phyloP scores from a whole-genome alignment of 192 early-diverging fungal genomes.

The Backusella parvicylindrica region DNA sequence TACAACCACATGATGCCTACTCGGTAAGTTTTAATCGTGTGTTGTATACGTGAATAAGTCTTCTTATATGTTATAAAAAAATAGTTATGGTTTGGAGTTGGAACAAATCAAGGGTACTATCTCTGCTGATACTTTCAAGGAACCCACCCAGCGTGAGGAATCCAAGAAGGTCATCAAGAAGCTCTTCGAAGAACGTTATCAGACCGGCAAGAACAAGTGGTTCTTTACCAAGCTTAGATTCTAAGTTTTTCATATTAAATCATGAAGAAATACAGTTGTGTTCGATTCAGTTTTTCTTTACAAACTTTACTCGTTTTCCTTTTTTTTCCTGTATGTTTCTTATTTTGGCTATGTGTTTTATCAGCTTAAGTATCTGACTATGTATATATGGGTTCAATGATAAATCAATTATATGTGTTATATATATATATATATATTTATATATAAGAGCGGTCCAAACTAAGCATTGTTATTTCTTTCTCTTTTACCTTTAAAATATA shows the following conservation, averaged over 20 bases:
- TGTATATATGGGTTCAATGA: not conserved
- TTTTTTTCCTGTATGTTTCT: not conserved
- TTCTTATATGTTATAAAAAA: not conserved
- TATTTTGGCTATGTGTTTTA: not conserved
- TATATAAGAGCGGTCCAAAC: not conserved
- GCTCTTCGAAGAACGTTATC: constrained; percentile 96
- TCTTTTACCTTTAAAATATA: not conserved
- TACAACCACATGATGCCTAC: constrained; percentile 99
- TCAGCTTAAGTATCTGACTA: not conserved
- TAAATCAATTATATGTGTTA: not conserved
- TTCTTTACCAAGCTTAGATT: constrained; percentile 99
- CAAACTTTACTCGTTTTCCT: not conserved
- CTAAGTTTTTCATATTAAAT: constrained; percentile 41
- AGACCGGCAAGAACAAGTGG: constrained; percentile 99
- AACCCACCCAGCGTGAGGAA: constrained; percentile 84
- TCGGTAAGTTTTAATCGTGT: constrained; percentile 50
- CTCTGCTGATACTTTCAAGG: constrained; percentile 87
- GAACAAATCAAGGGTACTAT: constrained; percentile 88
- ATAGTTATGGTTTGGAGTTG: constrained; percentile 91
- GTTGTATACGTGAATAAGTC: not conserved
- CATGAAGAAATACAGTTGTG: not conserved
- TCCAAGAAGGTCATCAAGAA: constrained; percentile 95
- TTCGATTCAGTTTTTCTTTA: not conserved
- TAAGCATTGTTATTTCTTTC: not conserved
- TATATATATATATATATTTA: not conserved